Percentiles rank a stretch among this genome's conserved stretches.
These are phyloP conservation scores for Phyllosticta citribraziliensis DNA, from an alignment of 2,329 filamentous ascomycete species.

Conservation along the genomic window DNA sequence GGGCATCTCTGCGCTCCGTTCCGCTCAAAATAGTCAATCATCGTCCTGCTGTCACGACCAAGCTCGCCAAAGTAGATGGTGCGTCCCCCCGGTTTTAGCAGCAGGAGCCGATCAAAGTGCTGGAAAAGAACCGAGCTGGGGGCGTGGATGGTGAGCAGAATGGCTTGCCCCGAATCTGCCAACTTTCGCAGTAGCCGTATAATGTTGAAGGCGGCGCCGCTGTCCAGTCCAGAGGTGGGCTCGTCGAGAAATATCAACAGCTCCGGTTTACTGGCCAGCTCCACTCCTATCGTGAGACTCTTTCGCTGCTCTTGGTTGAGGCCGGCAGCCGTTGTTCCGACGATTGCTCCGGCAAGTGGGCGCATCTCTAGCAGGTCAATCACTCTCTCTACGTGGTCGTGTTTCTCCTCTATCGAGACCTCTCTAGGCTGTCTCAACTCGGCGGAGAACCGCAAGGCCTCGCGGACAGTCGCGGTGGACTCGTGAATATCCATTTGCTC, in stretches of 20 bases:
- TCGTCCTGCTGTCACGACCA: slow-evolving; percentile 29
- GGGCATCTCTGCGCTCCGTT: slow-evolving; percentile 46
- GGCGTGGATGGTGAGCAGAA: slow-evolving; percentile 62
- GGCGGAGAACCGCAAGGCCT: slow-evolving; percentile 57
- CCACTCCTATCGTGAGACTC: slow-evolving; percentile 62
- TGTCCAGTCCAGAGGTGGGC: slow-evolving; percentile 54
- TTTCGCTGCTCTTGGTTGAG: slow-evolving; percentile 53
- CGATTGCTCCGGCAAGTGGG: slow-evolving; percentile 55
- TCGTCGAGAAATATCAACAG: slow-evolving; percentile 63
- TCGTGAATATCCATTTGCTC: slow-evolving; percentile 61
- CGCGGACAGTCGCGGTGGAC: slow-evolving; percentile 55
- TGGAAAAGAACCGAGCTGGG: slow-evolving; percentile 58
- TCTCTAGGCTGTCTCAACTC: slow-evolving; percentile 52
- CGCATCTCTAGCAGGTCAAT: slow-evolving; percentile 55
- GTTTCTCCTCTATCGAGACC: slow-evolving; percentile 51
- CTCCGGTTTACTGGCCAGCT: slow-evolving; percentile 55
- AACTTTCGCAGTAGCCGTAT: slow-evolving; percentile 58
- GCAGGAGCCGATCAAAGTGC: slow-evolving; percentile 55
- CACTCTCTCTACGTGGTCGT: slow-evolving; percentile 58
- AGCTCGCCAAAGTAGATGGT: slow-evolving; percentile 58
- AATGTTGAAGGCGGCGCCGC: slow-evolving; percentile 56
- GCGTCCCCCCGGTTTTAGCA: slow-evolving; percentile 55
- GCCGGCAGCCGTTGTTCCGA: slow-evolving; percentile 50
- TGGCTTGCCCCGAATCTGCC: slow-evolving; percentile 55
- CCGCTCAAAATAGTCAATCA: slow-evolving; percentile 42